Percentiles rank a stretch among this genome's conserved stretches.
Conservation (phyloP, 352 stramenopile species). For the Phytopythium vexans region DNA sequence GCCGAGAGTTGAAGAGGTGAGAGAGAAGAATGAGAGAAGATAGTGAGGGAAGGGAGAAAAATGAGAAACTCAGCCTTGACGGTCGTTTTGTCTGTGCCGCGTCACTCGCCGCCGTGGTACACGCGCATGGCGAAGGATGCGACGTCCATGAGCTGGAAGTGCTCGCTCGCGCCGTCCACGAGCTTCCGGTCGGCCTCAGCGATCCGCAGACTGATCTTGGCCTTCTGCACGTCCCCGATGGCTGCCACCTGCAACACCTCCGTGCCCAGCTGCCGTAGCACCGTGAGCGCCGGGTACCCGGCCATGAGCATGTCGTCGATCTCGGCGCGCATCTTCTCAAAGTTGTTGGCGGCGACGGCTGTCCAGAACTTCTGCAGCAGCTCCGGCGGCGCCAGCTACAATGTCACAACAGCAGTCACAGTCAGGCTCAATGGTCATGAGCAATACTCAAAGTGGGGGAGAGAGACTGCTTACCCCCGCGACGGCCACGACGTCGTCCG, state of each 20-base stretch:
- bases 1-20: conserved; percentile 8
- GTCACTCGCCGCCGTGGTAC: conserved; percentile 36
- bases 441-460: not conserved
- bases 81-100: conserved; percentile 10
- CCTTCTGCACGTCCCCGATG: conserved; percentile 91
- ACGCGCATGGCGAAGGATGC: conserved; percentile 81
- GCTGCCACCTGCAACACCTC: conserved; percentile 70
- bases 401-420: not conserved
- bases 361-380: conserved; percentile 80
- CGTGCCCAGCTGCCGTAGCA: conserved; percentile 89
- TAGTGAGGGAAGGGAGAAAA: not conserved
- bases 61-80: not conserved
- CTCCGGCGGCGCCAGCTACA: conserved; percentile 68
- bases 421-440: not conserved
- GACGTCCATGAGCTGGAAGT: conserved; percentile 96
- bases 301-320: conserved; percentile 91
- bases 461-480: conserved; percentile 40
- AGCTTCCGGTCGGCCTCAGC: conserved; percentile 96
- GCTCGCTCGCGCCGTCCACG: conserved; percentile 94
- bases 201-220: conserved; percentile 92
- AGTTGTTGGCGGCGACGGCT: conserved; percentile 75
- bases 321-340: conserved; percentile 88
- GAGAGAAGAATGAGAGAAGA: conserved; percentile 4
- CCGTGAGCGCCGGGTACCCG: conserved; percentile 91
- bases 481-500: conserved; percentile 82